phyloP scores from a whole-genome alignment of 2,329 filamentous ascomycete genomes.

The Nemania serpens region DNA sequence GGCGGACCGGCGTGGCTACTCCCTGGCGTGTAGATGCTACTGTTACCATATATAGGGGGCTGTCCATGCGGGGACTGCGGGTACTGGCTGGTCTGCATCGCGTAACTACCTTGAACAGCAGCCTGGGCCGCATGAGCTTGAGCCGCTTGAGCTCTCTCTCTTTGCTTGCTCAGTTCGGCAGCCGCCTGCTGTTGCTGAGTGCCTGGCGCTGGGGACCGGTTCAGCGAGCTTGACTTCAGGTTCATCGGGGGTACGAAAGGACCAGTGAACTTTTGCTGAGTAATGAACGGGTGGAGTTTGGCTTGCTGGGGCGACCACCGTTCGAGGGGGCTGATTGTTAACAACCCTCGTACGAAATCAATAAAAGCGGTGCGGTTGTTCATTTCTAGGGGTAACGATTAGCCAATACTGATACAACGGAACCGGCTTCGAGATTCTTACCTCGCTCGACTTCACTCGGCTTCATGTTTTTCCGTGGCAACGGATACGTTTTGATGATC shows the following conservation, averaged over 20 bases:
- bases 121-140: constrained; percentile 64
- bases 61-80: constrained; percentile 51
- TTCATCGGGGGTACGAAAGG: constrained; percentile 98
- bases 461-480: constrained; percentile 99
- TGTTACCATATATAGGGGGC: constrained; percentile 79
- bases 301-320: constrained; percentile 98
- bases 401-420: constrained; percentile 3
- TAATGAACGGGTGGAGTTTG: constrained; percentile 97
- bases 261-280: constrained; percentile 94
- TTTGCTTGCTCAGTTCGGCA: constrained; percentile 90
- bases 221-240: constrained; percentile 82
- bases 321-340: constrained; percentile 95
- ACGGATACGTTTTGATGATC: constrained; percentile 96
- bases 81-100: constrained; percentile 54
- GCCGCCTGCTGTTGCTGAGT: constrained; percentile 96
- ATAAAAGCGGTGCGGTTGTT: constrained; percentile 97
- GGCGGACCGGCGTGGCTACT: constrained; percentile 63
- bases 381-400: constrained; percentile 71
- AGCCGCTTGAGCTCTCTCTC: constrained; percentile 70
- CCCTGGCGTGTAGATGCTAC: constrained; percentile 75
- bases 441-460: constrained; percentile 94
- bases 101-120: constrained; percentile 70
- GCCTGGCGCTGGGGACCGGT: constrained; percentile 86
- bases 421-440: constrained; percentile 49
- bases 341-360: constrained; percentile 90